These are phyloP conservation scores for Dinochytrium kinnereticum DNA, from an alignment of 371 early-diverging fungal species.

Conservation along the genomic window DNA sequence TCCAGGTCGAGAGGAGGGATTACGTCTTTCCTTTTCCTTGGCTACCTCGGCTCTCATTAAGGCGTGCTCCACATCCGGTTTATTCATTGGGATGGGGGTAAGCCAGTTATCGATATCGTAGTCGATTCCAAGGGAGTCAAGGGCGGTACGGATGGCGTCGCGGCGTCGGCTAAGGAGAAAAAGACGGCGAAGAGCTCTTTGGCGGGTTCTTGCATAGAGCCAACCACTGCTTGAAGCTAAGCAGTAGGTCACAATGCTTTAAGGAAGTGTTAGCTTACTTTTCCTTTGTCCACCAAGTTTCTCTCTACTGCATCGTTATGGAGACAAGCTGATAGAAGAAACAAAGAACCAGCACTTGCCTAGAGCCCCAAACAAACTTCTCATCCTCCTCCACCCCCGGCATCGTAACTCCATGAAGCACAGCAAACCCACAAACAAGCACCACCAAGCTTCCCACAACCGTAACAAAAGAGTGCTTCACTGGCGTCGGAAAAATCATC, in stretches of 20 bases:
- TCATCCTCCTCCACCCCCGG: background rate
- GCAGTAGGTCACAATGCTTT: conserved; percentile 15
- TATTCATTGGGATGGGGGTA: conserved; percentile 8
- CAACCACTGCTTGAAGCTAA: conserved; percentile 8
- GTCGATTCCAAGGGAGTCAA: background rate
- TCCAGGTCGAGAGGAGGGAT: no score
- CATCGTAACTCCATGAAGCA: background rate
- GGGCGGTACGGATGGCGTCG: background rate
- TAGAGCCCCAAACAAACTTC: conserved; percentile 19
- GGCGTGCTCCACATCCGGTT: background rate
- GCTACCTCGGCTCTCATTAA: background rate
- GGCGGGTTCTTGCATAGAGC: conserved; percentile 24
- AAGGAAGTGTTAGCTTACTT: background rate
- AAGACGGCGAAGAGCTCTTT: conserved; percentile 6
- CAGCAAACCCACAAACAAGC: background rate
- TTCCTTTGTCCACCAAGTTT: no score
- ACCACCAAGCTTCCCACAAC: background rate
- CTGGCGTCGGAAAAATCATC: conserved; percentile 25
- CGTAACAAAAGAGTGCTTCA: background rate
- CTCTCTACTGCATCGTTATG: no score
- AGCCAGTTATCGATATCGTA: background rate
- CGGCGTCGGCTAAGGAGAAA: conserved; percentile 21
- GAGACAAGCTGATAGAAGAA: background rate
- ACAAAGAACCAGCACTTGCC: background rate
- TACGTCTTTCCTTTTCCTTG: background rate